A percentile compares a stretch with the other conserved stretches of the same genome.
Conservation (phyloP, 805 yeast species). For the Nakazawaea sp. region DNA sequence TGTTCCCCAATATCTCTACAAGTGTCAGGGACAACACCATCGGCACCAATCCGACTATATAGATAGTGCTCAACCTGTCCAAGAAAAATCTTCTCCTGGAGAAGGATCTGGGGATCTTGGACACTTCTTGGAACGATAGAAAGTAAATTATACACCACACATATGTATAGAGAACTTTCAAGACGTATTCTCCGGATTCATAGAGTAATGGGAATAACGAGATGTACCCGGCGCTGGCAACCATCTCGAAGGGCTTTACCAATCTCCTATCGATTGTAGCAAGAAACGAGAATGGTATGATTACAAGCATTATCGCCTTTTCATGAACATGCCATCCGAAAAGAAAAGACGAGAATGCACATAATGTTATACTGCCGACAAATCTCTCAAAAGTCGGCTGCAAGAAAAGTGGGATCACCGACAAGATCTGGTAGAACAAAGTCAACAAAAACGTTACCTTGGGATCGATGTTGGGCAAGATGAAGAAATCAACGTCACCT, state of each 20-base stretch:
- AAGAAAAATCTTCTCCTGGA: constrained; percentile 47
- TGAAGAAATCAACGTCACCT: constrained; percentile 78
- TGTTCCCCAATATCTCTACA: constrained; percentile 50
- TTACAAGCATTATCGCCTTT: constrained; percentile 86
- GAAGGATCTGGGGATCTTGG: constrained; percentile 33
- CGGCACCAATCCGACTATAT: constrained; percentile 61
- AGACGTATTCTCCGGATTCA: constrained; percentile 71
- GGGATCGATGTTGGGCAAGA: constrained; percentile 79
- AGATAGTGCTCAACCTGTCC: constrained; percentile 64
- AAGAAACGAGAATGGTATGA: constrained; percentile 80
- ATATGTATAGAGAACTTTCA: constrained; percentile 71
- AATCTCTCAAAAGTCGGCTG: constrained; percentile 76
- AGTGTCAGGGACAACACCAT: constrained; percentile 40
- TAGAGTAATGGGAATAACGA: constrained; percentile 83
- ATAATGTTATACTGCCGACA: constrained; percentile 75
- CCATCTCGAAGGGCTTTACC: constrained; percentile 60
- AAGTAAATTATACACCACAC: constrained; percentile 81
- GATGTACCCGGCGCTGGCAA: constrained; percentile 76
- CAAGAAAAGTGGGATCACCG: constrained; percentile 62
- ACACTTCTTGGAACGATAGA: constrained; percentile 65
- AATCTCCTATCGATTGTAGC: constrained; percentile 66
- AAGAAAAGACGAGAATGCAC: constrained; percentile 85
- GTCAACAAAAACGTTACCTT: constrained; percentile 71
- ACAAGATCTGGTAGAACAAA: constrained; percentile 74
- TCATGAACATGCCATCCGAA: constrained; percentile 99